Evolutionary conservation across 139 green algal genomes (phyloP).

Genomic region (Nannochloris sp.): DNA sequence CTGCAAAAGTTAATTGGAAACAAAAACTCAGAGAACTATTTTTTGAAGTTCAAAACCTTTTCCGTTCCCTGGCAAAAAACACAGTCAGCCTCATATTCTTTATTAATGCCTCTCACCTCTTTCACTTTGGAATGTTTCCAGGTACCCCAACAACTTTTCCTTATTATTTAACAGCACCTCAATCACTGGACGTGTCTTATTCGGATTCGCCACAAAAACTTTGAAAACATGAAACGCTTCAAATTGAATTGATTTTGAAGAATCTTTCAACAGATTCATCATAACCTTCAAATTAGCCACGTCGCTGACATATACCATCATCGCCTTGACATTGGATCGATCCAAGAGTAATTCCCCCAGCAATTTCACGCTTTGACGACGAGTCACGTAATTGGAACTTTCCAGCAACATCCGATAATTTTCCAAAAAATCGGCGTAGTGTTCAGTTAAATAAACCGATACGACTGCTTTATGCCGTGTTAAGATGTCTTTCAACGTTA

Average conservation of each 20-base stretch:
- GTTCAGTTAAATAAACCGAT: constrained; percentile 48
- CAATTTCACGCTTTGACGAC: constrained; percentile 86
- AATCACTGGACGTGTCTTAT: constrained; percentile 75
- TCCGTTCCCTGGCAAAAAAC: too few relatives aligned
- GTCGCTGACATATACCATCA: constrained; percentile 84
- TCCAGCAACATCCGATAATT: constrained; percentile 66
- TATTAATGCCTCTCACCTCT: constrained; percentile 40
- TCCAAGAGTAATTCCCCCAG: constrained; percentile 90
- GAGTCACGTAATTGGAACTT: constrained; percentile 86
- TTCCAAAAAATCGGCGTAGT: constrained; percentile 73
- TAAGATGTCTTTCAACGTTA: constrained; percentile 86
- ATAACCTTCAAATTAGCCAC: constrained; percentile 83
- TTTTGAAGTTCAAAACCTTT: neutral
- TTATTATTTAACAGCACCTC: constrained; percentile 82
- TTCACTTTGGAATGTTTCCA: constrained; percentile 87
- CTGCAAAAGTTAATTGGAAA: constrained; percentile 12
- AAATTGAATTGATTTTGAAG: constrained; percentile 85
- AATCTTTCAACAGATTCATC: constrained; percentile 90
- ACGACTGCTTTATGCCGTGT: constrained; percentile 77
- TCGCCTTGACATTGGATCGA: constrained; percentile 70
- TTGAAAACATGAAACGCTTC: constrained; percentile 99
- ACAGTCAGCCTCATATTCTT: too few relatives aligned
- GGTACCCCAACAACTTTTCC: constrained; percentile 86
- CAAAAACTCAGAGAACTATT: neutral
- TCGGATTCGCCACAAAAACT: constrained; percentile 94